Evolutionary conservation across 768 basidiomycete genomes (phyloP).

Genomic region (Cantharellus anzutake): DNA sequence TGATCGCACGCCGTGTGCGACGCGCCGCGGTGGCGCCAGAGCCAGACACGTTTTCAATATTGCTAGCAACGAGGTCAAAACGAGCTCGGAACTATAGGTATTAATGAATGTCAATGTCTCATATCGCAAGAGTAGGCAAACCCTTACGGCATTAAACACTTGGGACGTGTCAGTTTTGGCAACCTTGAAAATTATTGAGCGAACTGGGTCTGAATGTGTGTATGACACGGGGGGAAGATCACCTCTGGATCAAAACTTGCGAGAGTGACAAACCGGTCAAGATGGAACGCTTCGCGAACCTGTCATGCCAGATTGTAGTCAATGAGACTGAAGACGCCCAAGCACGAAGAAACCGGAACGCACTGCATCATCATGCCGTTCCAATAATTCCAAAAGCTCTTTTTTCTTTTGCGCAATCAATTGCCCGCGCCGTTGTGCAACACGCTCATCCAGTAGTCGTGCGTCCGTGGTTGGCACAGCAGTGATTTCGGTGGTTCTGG

Average conservation of each 20-base stretch:
- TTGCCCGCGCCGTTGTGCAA: conserved; percentile 17
- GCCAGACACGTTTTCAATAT: conserved; percentile 5
- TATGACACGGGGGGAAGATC: not conserved
- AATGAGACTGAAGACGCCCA: not conserved
- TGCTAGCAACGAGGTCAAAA: conserved; percentile 39
- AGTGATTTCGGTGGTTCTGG: too few relatives aligned
- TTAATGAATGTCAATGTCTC: not conserved
- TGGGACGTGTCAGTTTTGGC: conserved; percentile 54
- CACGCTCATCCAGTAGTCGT: not conserved
- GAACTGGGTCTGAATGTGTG: not conserved
- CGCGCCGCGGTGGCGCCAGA: conserved; percentile 30
- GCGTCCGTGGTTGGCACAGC: not conserved
- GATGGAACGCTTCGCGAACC: conserved; percentile 79
- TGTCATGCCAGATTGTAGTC: conserved; percentile 15
- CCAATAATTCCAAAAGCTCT: conserved; percentile 37
- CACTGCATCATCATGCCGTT: conserved; percentile 58
- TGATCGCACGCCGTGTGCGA: conserved; percentile 39
- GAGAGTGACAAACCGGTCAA: conserved; percentile 63
- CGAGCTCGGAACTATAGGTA: conserved; percentile 34
- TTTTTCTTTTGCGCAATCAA: conserved; percentile 40
- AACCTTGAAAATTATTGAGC: conserved; percentile 21
- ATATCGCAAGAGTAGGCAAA: not conserved
- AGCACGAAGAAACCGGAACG: conserved; percentile 16
- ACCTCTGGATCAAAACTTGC: conserved; percentile 62
- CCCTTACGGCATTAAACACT: conserved; percentile 54